phyloP scores from a whole-genome alignment of 345 rosid species.

The Salix udensis region DNA sequence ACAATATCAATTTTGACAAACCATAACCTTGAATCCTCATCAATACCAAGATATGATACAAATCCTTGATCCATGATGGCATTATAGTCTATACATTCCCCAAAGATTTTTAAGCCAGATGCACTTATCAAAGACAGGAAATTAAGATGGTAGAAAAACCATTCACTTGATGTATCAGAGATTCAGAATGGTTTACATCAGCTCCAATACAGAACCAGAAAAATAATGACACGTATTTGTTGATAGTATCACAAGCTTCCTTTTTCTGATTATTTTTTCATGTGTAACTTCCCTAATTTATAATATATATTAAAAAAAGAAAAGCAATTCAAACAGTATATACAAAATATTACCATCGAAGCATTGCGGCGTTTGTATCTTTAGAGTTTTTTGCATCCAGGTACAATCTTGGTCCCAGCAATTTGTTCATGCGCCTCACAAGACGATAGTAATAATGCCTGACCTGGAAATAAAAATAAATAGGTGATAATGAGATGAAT shows the following conservation, averaged over 20 bases:
- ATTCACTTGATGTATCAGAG: not conserved
- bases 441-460: slow-evolving; percentile 97
- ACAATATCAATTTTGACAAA: not conserved
- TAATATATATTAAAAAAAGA: not conserved
- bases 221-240: not conserved
- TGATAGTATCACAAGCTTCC: slow-evolving; percentile 2
- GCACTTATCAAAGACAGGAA: not conserved
- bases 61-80: not conserved
- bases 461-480: slow-evolving; percentile 54
- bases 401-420: slow-evolving; percentile 81
- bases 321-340: not conserved
- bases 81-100: not conserved
- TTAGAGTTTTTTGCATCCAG: slow-evolving; percentile 96
- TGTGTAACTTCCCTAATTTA: not conserved
- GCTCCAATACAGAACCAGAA: slow-evolving; percentile 4
- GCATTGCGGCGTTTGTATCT: slow-evolving; percentile 98
- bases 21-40: not conserved
- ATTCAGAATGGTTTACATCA: slow-evolving; percentile 2
- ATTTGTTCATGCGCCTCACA: slow-evolving; percentile 97
- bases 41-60: not conserved
- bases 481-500: slow-evolving; percentile 12
- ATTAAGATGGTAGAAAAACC: not conserved
- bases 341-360: slow-evolving; percentile 68
- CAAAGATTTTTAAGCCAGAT: not conserved
- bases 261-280: not conserved